Evolutionary conservation across 176 grass and related monocot species (phyloP).

Genomic region (Canna indica): DNA sequence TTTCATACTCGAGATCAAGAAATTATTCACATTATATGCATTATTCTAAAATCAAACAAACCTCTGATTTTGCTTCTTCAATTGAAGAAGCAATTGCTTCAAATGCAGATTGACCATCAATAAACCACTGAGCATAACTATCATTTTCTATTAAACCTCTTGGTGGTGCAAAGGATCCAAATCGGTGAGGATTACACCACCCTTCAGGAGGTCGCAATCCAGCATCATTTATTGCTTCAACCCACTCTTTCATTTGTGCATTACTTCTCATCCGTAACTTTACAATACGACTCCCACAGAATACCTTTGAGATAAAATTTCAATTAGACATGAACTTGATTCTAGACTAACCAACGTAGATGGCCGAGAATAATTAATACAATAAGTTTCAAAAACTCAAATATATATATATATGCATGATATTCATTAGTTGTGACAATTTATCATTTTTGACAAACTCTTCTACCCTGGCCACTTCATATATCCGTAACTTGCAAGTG

Average conservation of each 20-base stretch:
- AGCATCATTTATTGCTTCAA: slow-evolving; percentile 59
- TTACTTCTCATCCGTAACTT: slow-evolving; percentile 52
- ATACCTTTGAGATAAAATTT: slow-evolving; percentile 42
- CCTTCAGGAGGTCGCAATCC: slow-evolving; percentile 48
- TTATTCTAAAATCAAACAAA: slow-evolving; percentile 12
- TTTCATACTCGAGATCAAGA: slow-evolving; percentile 2
- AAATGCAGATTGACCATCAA: slow-evolving; percentile 68
- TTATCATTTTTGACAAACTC: background rate
- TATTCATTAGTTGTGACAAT: background rate
- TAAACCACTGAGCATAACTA: slow-evolving; percentile 66
- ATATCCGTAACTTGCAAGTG: background rate
- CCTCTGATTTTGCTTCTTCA: slow-evolving; percentile 75
- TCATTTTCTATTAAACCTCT: slow-evolving; percentile 67
- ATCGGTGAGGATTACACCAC: slow-evolving; percentile 66
- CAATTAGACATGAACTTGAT: slow-evolving; percentile 3
- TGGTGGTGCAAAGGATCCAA: slow-evolving; percentile 73
- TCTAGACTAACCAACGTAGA: background rate
- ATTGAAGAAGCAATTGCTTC: slow-evolving; percentile 79
- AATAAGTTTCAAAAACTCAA: no score
- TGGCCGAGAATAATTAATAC: background rate
- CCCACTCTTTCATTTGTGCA: slow-evolving; percentile 64
- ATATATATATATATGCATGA: background rate
- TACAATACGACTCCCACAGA: slow-evolving; percentile 45
- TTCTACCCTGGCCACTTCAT: no score
- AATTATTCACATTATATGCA: background rate